Percentiles rank a stretch among this genome's conserved stretches.
These are phyloP conservation scores for Colletotrichum melonis DNA, from an alignment of 2,329 filamentous ascomycete genomes.

Conservation along the genomic window DNA sequence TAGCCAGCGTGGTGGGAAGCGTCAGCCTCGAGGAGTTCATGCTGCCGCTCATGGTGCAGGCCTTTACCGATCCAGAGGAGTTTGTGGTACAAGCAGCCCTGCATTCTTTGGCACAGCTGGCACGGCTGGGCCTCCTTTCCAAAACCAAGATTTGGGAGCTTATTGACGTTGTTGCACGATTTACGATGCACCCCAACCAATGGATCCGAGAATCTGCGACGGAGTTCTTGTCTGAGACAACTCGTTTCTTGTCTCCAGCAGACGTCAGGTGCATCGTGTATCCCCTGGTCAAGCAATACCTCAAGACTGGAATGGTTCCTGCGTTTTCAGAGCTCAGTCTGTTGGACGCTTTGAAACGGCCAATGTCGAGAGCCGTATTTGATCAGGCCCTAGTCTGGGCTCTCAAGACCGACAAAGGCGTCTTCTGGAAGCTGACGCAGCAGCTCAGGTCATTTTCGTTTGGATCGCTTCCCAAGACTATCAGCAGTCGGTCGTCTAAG, in stretches of 20 bases:
- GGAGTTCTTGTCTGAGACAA: conserved; percentile 83
- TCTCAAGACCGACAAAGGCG: conserved; percentile 79
- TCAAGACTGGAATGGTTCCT: conserved; percentile 77
- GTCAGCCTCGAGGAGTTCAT: conserved; percentile 95
- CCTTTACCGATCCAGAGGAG: conserved; percentile 91
- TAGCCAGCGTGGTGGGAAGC: conserved; percentile 89
- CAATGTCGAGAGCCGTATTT: conserved; percentile 81
- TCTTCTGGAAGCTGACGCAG: conserved; percentile 87
- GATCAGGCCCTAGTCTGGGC: conserved; percentile 92
- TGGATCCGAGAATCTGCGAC: conserved; percentile 95
- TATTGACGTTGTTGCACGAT: conserved; percentile 83
- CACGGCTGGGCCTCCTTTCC: conserved; percentile 87
- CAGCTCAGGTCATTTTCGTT: conserved; percentile 74
- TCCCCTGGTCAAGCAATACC: conserved; percentile 83
- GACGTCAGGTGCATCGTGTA: conserved; percentile 86
- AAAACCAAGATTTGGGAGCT: conserved; percentile 88
- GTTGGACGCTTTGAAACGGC: conserved; percentile 85
- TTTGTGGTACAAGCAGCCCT: conserved; percentile 93
- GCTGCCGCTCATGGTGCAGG: conserved; percentile 93
- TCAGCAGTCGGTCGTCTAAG: conserved; percentile 65
- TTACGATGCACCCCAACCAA: conserved; percentile 92
- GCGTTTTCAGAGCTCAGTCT: conserved; percentile 79
- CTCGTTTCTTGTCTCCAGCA: conserved; percentile 79
- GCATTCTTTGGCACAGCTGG: conserved; percentile 88
- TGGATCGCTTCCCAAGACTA: conserved; percentile 65